Base-by-base conservation (phyloP, 2,329 filamentous ascomycete species). In the Boeremia exigua region DNA sequence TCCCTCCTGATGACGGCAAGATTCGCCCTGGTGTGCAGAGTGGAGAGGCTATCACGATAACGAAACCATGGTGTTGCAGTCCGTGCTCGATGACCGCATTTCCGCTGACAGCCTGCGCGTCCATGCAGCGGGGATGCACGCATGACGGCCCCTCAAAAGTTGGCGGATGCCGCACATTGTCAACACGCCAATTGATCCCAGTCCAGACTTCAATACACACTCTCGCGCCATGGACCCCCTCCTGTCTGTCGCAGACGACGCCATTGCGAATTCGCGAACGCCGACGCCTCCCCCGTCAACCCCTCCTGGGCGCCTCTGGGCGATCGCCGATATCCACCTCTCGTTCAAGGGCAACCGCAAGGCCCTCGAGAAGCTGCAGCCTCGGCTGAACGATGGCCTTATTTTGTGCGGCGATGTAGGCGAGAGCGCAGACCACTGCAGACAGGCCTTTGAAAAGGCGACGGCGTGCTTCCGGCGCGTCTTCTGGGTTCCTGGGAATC, bases 401-500 rank as follows among this genome's bases (percentile, higher is more conserved):
- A 80, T 80, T 23, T 61, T 81, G 19, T 77, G 74, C 43, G 78
- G 79, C 32, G 79, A 81, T 55, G 71, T 76, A 2, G 74, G 74
- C 27, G 74, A 77, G 59, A 63, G 62, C 0, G 51, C 58, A 11
- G 70, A 75, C 30, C 73, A 77, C 39, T 69, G 73, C 42, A 68
- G 62, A 29, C 54, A 68, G 2, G 74, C 72, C n/a, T 77, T 77
- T 37, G 62, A 62, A 12, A 73, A 73, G 47, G 77, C 77, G 4
- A 80, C 73, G 28, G 65, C 70, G 28, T 73, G 76, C 51, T 81
- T 80, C 68, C 67, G 74, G 33, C 67, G 75, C 30, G 82, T 85
- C 25, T 84, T 79, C 63, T 86, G 84, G 84, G 79, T 80, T 7
- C 83, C 82, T 0, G 83, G 83, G 5, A 85, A 85, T 65, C 83